phyloP scores from a whole-genome alignment of 2,329 filamentous ascomycete species.

The Paecilomyces formosus region DNA sequence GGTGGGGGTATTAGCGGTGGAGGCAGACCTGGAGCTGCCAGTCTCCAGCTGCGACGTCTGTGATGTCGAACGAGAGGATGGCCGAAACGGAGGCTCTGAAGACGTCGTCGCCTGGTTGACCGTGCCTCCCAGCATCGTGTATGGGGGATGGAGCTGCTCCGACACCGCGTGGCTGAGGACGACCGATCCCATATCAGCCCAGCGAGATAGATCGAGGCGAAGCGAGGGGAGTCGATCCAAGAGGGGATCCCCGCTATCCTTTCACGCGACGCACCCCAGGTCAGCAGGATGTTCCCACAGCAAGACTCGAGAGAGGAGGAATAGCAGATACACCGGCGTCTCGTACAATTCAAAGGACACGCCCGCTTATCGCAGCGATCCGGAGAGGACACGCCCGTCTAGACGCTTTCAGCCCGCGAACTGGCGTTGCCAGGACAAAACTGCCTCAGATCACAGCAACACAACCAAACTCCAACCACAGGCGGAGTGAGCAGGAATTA shows the following conservation, averaged over 20 bases:
- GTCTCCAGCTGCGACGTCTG: slow-evolving; percentile 16
- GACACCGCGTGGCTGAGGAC: slow-evolving; percentile 63
- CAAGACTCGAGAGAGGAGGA: neutral
- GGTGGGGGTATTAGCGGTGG: slow-evolving; percentile 23
- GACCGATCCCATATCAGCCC: slow-evolving; percentile 54
- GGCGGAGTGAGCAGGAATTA: neutral
- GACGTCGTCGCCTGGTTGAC: slow-evolving; percentile 17
- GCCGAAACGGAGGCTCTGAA: slow-evolving; percentile 31
- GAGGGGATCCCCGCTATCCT: neutral
- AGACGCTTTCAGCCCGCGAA: neutral
- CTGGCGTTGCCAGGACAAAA: neutral
- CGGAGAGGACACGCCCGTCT: neutral
- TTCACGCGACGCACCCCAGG: neutral
- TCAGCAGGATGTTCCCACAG: neutral
- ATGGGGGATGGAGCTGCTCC: slow-evolving; percentile 63
- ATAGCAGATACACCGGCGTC: neutral
- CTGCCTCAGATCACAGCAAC: neutral
- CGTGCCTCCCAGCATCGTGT: slow-evolving; percentile 56
- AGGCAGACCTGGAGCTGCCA: slow-evolving; percentile 22
- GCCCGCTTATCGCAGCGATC: slow-evolving; percentile 1
- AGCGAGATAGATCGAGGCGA: slow-evolving; percentile 2
- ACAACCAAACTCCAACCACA: neutral
- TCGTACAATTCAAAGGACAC: neutral
- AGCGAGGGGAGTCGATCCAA: slow-evolving; percentile 2
- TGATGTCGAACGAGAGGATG: slow-evolving; percentile 16